phyloP scores from a whole-genome alignment of 768 basidiomycete genomes.

The Pleurotus eryngii region DNA sequence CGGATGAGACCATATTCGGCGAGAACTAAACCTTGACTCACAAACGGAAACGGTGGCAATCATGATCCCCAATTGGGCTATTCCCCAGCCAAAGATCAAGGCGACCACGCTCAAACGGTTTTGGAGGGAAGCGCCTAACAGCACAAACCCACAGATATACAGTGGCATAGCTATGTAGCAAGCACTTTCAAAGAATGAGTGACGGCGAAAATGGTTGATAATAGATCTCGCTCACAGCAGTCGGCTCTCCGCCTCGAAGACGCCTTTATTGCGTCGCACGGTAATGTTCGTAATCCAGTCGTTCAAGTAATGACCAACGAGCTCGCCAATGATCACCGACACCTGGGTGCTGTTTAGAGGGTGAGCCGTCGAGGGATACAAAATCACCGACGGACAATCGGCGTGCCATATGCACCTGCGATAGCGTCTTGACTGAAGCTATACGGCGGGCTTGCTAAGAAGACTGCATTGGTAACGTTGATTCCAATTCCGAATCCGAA shows the following conservation, averaged over 20 bases:
- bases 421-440: constrained; percentile 37
- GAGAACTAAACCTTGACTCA: constrained; percentile 22
- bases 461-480: constrained; percentile 33
- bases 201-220: not conserved
- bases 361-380: not conserved
- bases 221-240: constrained; percentile 36
- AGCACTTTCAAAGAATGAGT: constrained; percentile 30
- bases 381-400: constrained; percentile 25
- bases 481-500: constrained; percentile 31
- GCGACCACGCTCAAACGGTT: constrained; percentile 43
- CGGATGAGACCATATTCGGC: no score
- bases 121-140: constrained; percentile 48
- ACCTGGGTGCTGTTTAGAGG: constrained; percentile 17
- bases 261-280: constrained; percentile 33
- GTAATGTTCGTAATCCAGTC: constrained; percentile 31
- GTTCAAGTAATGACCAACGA: constrained; percentile 35
- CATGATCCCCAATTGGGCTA: constrained; percentile 53
- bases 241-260: constrained; percentile 42
- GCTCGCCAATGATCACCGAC: constrained; percentile 35
- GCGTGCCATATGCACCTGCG: constrained; percentile 37
- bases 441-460: constrained; percentile 25
- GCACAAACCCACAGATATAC: constrained; percentile 50
- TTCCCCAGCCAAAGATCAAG: constrained; percentile 60
- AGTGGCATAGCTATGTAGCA: constrained; percentile 51
- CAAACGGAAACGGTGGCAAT: constrained; percentile 64